Evolutionary conservation across 1,284 basidiomycete species (phyloP).

Genomic region (Cystobasidiaceae sp.): DNA sequence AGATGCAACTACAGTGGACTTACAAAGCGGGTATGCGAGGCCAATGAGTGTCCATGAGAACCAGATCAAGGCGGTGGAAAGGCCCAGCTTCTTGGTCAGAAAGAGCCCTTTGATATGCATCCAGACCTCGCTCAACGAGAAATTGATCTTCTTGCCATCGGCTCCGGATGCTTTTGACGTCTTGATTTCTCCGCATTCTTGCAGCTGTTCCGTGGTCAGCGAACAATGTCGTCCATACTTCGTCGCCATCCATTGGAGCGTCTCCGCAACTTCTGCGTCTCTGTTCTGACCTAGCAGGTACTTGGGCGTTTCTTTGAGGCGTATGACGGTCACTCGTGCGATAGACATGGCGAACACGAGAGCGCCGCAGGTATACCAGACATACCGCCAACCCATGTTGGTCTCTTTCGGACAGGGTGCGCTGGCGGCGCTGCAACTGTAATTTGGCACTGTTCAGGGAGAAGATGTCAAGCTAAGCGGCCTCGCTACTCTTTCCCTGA

Average conservation of each 20-base stretch:
- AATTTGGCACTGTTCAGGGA: too few relatives aligned
- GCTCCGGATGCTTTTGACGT: background rate
- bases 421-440: conserved; percentile 35
- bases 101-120: conserved; percentile 58
- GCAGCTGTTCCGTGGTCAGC: conserved; percentile 55
- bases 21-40: conserved; percentile 2
- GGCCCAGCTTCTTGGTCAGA: conserved; percentile 57
- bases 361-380: conserved; percentile 54
- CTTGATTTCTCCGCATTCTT: conserved; percentile 8
- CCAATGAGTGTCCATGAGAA: background rate
- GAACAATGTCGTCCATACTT: conserved; percentile 57
- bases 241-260: conserved; percentile 61
- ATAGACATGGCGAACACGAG: conserved; percentile 50
- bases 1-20: too few relatives aligned
- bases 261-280: conserved; percentile 65
- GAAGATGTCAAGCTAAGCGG: too few relatives aligned
- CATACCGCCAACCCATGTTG: conserved; percentile 65
- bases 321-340: conserved; percentile 65
- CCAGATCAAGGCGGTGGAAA: background rate
- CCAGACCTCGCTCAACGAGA: background rate
- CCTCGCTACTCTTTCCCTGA: too few relatives aligned
- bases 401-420: conserved; percentile 51
- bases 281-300: conserved; percentile 62
- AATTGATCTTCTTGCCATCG: too few relatives aligned
- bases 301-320: conserved; percentile 60